Base-by-base conservation (phyloP, 2,329 filamentous ascomycete species). In the Gaeumannomyces sp. region DNA sequence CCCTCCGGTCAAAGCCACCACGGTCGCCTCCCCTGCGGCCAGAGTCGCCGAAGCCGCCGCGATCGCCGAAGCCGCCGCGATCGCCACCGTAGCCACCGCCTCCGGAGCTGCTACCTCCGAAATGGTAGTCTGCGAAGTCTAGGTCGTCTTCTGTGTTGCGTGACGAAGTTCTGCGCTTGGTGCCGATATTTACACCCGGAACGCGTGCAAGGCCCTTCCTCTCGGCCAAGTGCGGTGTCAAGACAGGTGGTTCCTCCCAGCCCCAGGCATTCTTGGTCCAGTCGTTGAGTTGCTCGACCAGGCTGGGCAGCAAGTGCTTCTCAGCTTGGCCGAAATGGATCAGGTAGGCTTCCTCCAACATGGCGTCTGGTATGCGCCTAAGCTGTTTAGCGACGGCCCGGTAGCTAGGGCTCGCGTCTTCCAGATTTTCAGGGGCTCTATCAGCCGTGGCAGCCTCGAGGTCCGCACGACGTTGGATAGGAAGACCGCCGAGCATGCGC, bases 401-500 rank as follows among this genome's bases (percentile, higher is more conserved):
- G 61, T 63, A 63, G 31, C 29, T 16, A 27, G 50, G 29, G 4
- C 45, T 45, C 29, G 50, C 61, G 16, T 57, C 53, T 11, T 73
- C 68, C 61, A 90, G 80, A 7, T 80, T 75, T 53, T 74, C 72
- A 4, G 81, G 80, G 28, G 81, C 73, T 25, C 79, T 72, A 13
- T 50, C 27, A n/a, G n/a, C n/a, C 28, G 73, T 69, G 1, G 89
- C 81, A 35, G 79, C 77, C 65, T 81, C 74, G 1, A 92, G 73
- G 0, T 77, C 77, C 5, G 75, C 71, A 69, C 86, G 84, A 8
- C 80, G 79, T 71, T 85, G 76, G 68, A 92, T 80, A 19, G 88
- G 88, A 19, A 93, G 79, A 4, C 81, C 81, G 6, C 75, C 73
- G 64, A 93, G 81, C 61, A 84, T 78, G 13, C 72, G 70, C 59